These are phyloP conservation scores for Colletotrichum melonis DNA, from an alignment of 2,329 filamentous ascomycete genomes.

Conservation along the genomic window DNA sequence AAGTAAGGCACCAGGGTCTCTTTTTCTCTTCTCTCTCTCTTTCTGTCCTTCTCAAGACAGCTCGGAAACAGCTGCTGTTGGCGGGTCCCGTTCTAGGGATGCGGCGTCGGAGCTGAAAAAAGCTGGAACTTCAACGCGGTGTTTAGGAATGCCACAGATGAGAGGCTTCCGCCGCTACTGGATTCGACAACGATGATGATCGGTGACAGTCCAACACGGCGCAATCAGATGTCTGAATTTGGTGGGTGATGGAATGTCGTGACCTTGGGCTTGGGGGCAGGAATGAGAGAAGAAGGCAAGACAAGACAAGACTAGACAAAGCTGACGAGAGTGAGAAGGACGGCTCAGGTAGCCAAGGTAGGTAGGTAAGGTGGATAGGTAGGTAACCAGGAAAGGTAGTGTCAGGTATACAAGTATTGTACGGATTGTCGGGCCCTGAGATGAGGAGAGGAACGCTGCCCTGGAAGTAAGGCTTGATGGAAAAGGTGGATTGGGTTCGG, in stretches of 20 bases:
- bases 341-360: neutral
- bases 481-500: neutral
- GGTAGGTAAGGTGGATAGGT: neutral
- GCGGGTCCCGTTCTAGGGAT: conserved; percentile 30
- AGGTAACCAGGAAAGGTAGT: neutral
- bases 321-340: neutral
- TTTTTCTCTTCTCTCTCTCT: neutral
- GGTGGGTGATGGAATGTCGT: neutral
- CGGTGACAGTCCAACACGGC: neutral
- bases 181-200: neutral
- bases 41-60: neutral
- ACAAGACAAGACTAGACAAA: neutral
- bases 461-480: neutral
- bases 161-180: neutral
- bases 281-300: neutral
- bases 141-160: conserved; percentile 13
- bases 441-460: neutral
- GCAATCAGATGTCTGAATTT: neutral
- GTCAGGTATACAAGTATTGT: neutral
- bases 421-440: neutral
- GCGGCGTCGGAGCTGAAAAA: conserved; percentile 34
- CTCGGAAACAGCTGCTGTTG: conserved; percentile 7
- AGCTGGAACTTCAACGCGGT: conserved; percentile 13
- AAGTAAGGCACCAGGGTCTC: neutral
- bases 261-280: neutral